Percentiles rank a stretch among this genome's conserved stretches.
These are phyloP conservation scores for Bipolaris bicolor DNA, from an alignment of 2,329 filamentous ascomycete species.

Conservation along the genomic window DNA sequence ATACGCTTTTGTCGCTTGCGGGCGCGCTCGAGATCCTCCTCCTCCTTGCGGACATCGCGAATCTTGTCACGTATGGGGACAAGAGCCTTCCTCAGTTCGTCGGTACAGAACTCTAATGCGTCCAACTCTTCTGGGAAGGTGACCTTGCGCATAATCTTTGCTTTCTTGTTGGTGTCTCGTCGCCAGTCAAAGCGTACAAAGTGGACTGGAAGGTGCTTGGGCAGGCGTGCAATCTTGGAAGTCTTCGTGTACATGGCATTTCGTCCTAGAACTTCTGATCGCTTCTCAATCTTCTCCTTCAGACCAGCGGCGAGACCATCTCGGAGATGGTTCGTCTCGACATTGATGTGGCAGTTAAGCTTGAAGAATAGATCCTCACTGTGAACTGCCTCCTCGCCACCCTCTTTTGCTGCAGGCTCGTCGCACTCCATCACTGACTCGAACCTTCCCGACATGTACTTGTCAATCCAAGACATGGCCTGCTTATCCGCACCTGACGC, in stretches of 20 bases:
- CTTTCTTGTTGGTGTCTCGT: conserved; percentile 93
- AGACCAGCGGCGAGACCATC: conserved; percentile 86
- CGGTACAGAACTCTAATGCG: conserved; percentile 92
- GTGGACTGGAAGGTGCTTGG: conserved; percentile 95
- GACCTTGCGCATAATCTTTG: conserved; percentile 99
- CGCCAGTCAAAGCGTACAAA: conserved; percentile 99
- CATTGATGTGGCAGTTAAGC: conserved; percentile 93
- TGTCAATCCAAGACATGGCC: conserved; percentile 79
- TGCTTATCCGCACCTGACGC: conserved; percentile 43
- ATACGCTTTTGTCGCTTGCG: conserved; percentile 87
- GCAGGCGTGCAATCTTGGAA: conserved; percentile 86
- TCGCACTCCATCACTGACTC: conserved; percentile 81
- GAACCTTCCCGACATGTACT: conserved; percentile 86
- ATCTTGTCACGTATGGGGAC: conserved; percentile 96
- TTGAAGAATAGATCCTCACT: conserved; percentile 82
- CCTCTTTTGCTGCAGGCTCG: conserved; percentile 76
- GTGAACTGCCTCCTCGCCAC: conserved; percentile 71
- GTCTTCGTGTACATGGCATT: conserved; percentile 88
- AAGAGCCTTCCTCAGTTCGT: conserved; percentile 80
- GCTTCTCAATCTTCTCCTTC: conserved; percentile 90
- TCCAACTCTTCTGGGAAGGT: conserved; percentile 94
- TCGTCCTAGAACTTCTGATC: conserved; percentile 75
- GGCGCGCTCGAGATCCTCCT: conserved; percentile 88
- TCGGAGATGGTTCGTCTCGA: conserved; percentile 83
- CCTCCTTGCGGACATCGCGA: conserved; percentile 91